phyloP scores from a whole-genome alignment of 257 asterid genomes.

The Fraxinus pennsylvanica region DNA sequence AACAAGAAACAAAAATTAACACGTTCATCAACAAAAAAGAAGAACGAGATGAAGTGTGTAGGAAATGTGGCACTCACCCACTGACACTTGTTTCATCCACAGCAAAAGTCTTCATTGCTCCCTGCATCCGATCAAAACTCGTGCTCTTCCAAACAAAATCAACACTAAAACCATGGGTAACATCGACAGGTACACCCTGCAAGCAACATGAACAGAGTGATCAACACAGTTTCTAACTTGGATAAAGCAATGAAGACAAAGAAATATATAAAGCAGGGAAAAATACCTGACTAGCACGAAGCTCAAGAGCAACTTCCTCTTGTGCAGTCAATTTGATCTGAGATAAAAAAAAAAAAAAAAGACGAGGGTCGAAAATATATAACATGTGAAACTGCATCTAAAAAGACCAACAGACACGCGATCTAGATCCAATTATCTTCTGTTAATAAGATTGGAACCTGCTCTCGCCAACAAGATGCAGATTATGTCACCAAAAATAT shows the following conservation, averaged over 20 bases:
- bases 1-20: background rate
- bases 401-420: background rate
- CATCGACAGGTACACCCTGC: constrained; percentile 94
- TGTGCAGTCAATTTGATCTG: constrained; percentile 94
- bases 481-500: constrained; percentile 6
- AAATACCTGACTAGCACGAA: constrained; percentile 88
- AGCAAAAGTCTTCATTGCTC: constrained; percentile 98
- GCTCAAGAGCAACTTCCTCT: constrained; percentile 99
- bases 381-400: background rate
- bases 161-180: constrained; percentile 89
- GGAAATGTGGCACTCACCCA: constrained; percentile 60
- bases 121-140: constrained; percentile 98
- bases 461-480: constrained; percentile 9
- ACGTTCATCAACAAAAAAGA: background rate
- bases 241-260: constrained; percentile 8
- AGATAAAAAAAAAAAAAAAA: constrained; percentile 13
- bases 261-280: background rate
- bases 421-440: constrained; percentile 9
- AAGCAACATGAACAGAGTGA: constrained; percentile 12
- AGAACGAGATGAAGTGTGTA: background rate
- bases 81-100: constrained; percentile 99
- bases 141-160: constrained; percentile 99
- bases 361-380: background rate
- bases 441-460: constrained; percentile 10
- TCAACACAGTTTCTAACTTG: constrained; percentile 19